These are phyloP conservation scores for Penicillium coprophilum DNA, from an alignment of 495 filamentous ascomycete species.

Conservation along the genomic window DNA sequence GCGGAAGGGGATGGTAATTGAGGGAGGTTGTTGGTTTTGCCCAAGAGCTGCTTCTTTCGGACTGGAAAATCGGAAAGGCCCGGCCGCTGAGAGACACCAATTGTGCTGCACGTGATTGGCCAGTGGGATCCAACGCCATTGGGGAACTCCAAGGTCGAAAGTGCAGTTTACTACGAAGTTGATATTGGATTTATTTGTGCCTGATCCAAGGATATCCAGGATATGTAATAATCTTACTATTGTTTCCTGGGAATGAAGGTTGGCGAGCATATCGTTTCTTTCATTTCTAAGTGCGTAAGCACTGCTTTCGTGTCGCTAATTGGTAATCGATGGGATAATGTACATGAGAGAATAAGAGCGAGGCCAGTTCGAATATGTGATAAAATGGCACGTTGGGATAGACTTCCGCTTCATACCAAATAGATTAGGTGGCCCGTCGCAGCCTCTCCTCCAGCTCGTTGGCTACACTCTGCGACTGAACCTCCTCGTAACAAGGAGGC, in stretches of 20 bases:
- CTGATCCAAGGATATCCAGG: not conserved
- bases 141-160: not conserved
- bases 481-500: slow-evolving; percentile 91
- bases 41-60: slow-evolving; percentile 34
- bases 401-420: not conserved
- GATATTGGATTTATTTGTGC: not conserved
- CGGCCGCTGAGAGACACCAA: slow-evolving; percentile 46
- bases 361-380: not conserved
- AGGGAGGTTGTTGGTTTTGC: slow-evolving; percentile 40
- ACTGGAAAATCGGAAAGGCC: slow-evolving; percentile 48
- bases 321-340: slow-evolving; percentile 18
- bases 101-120: slow-evolving; percentile 51
- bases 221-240: not conserved
- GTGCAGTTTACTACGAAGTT: not conserved
- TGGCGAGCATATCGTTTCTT: not conserved
- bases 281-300: slow-evolving; percentile 2
- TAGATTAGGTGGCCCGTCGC: slow-evolving; percentile 34
- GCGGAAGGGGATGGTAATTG: slow-evolving; percentile 37
- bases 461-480: slow-evolving; percentile 75
- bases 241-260: not conserved
- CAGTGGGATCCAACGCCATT: slow-evolving; percentile 4
- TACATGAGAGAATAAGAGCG: slow-evolving; percentile 17
- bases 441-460: slow-evolving; percentile 54
- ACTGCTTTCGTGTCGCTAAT: slow-evolving; percentile 14
- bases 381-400: not conserved